Base-by-base conservation (phyloP, 331 rosid species). In the Pyrus hybrid region DNA sequence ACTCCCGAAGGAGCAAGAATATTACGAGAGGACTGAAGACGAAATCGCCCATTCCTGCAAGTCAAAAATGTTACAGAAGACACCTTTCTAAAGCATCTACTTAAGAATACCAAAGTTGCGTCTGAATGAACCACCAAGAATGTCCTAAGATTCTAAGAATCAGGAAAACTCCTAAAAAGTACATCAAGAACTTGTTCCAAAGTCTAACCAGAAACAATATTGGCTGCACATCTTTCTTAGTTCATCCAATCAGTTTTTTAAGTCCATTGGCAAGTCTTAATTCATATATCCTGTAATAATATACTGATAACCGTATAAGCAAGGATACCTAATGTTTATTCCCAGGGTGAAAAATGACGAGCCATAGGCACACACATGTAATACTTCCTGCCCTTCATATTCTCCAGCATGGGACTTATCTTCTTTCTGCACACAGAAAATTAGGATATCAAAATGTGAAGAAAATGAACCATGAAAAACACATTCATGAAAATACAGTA, bases 11-110 rank as follows among this genome's bases (percentile, higher is more conserved):
- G 73, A 57, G 78, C 87, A 80, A 90, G 84, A 79, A 87, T 83
- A 82, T 89, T 86, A 79, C 75, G 91, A 49, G 96, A 85, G 64
- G 99, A 89, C 74, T 85, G 96, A 76, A 95, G 97, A 83, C 88
- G 96, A 86, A 92, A 94, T 22, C 92, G 90, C 23, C 99, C 99
- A 77, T 88, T 94, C 87, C 99, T 94, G 82, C 83, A 83, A 82
- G 79, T 79, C 72, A 85, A 49, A 57, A n/a, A 67, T 4, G 20
- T 25, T 16, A 63, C 32, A 63, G 67, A 53, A 82, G 79, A 81
- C 41, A 62, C 2, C 66, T 25, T 4, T 64, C 43, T 32, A 73
- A 63, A 43, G 58, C 29, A 22, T 58, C 7, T 22, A 58, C 28
- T 2, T 4, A 63, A 73, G 70, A 32, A 23, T n/a, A 57, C 23